Evolutionary conservation across 1,284 basidiomycete species (phyloP), one percentile per base, ranked within the genome.

Genomic region (Cryptococcus jaspeensis): DNA sequence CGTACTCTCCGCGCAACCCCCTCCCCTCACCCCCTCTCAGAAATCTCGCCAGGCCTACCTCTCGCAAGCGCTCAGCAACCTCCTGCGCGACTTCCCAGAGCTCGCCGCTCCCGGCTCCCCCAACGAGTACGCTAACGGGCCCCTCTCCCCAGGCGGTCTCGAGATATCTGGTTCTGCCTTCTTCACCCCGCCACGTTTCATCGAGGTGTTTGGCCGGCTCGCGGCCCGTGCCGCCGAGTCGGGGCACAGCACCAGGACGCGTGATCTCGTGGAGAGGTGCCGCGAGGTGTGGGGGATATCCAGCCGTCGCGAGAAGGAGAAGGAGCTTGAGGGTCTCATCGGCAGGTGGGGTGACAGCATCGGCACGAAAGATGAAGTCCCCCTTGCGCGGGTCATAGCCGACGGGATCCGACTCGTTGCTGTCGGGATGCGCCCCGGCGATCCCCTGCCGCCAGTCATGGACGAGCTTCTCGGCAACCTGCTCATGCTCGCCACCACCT

Each of bases 261-360:
- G 63, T 5, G 70, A 71, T 49, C 58, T 78, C n/a, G 53, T 76
- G 5, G 70, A 72, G n/a, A 56, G 61, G 15, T 77, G 75, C 48
- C 59, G 70, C 23, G 63, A 68, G 15, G 58, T 76, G 5, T 78
- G 76, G 76, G 70, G 67, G 1, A 66, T 76, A 15, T 60, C 65
- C 20, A 61, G 61, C 32, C 44, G 63, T 2, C 55, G 61, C 0
- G 72, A 75, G 46, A 65, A 67, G 50, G 68, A 75, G 50, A 60
- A 64, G 22, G 70, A 74, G 59, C 51, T 74, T 6, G 71, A 69
- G 37, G 60, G 44, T 1, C 38, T 72, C 1, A 50, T 71, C 9
- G 39, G 55, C 9, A 55, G 64, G 28, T 78, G 75, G 75, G 58
- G 56, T 2, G 60, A 64, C 25, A 60, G 52, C 15, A 54, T 75